A percentile compares a stretch with the other conserved stretches of the same genome.
phyloP scores from a whole-genome alignment of 169 alveolate genomes.

The Babesia gibsoni region DNA sequence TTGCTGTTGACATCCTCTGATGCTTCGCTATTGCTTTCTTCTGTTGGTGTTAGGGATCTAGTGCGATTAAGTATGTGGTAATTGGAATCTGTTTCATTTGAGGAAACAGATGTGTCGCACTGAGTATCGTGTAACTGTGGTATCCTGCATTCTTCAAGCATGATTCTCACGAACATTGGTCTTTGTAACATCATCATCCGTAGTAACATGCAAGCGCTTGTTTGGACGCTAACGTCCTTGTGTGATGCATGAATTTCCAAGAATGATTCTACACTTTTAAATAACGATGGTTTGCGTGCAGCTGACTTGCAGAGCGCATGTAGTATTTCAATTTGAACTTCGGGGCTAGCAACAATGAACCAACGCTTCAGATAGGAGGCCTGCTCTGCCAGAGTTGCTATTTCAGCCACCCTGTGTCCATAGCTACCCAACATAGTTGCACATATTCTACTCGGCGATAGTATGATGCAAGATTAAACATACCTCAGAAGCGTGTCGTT shows the following conservation, averaged over 20 bases:
- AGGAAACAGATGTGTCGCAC: neutral
- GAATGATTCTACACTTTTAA: constrained; percentile 41
- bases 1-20: too few species aligned
- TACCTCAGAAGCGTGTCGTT: constrained; percentile 43
- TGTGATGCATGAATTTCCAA: constrained; percentile 40
- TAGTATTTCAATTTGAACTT: constrained; percentile 56
- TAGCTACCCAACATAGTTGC: constrained; percentile 67
- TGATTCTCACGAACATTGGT: constrained; percentile 31
- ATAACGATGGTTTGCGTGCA: constrained; percentile 50
- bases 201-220: constrained; percentile 68
- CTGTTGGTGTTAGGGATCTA: too few species aligned
- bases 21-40: too few species aligned
- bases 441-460: constrained; percentile 52
- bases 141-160: too few species aligned
- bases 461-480: neutral
- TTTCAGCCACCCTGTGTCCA: constrained; percentile 66
- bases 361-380: constrained; percentile 49
- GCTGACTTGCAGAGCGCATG: constrained; percentile 66
- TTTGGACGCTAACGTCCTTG: constrained; percentile 63
- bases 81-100: too few species aligned
- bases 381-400: constrained; percentile 45
- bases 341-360: constrained; percentile 39
- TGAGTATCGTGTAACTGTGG: neutral
- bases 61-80: too few species aligned
- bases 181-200: constrained; percentile 42